Conservation (phyloP, 768 basidiomycete genomes). For the Kwoniella dejecticola region DNA sequence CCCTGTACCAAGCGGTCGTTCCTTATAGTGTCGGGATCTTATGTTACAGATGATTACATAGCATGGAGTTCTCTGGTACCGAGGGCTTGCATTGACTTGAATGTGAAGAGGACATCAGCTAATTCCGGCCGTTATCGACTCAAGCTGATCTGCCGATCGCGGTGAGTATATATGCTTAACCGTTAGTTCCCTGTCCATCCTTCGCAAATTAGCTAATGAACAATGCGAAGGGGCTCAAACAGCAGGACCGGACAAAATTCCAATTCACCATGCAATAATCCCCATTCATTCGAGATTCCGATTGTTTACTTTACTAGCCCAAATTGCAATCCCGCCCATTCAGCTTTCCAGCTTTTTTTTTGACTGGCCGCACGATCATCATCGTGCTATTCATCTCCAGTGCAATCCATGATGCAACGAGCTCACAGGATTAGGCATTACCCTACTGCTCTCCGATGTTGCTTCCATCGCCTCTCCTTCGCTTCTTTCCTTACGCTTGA, state of each 20-base stretch:
- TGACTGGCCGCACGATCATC: background rate
- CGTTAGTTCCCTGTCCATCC: too few species aligned
- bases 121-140: too few species aligned
- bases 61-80: too few species aligned
- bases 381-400: too few species aligned
- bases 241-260: slow-evolving; percentile 5
- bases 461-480: background rate
- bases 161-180: background rate
- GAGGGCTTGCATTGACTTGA: too few species aligned
- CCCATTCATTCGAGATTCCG: background rate
- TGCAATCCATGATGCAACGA: too few species aligned
- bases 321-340: slow-evolving; percentile 19
- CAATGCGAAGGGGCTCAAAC: background rate
- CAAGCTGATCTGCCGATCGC: background rate
- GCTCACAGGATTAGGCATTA: background rate
- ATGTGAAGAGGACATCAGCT: too few species aligned
- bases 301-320: slow-evolving; percentile 3
- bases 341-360: slow-evolving; percentile 9
- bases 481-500: too few species aligned
- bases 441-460: background rate
- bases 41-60: too few species aligned
- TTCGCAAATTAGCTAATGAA: too few species aligned
- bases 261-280: background rate
- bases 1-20: too few species aligned
- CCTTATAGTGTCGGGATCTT: too few species aligned